Conservation (phyloP, 192 early-diverging fungal species). For the Backusella macrospora region DNA sequence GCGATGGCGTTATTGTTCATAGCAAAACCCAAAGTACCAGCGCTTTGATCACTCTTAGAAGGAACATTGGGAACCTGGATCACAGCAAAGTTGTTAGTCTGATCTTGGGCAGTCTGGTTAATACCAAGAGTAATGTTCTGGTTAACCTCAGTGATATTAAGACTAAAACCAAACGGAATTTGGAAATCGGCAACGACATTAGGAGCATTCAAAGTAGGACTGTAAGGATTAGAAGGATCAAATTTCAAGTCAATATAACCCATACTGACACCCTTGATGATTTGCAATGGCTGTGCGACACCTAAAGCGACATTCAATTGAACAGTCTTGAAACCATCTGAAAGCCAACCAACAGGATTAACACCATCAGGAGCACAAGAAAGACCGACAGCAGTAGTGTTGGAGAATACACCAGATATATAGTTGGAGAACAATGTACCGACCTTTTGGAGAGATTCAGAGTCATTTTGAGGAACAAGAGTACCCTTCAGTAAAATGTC, state of each 20-base stretch:
- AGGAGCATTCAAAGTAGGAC: conserved; percentile 49
- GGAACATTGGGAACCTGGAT: conserved; percentile 30
- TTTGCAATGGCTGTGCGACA: conserved; percentile 42
- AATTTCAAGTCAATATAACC: conserved; percentile 60
- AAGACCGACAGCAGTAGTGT: conserved; percentile 52
- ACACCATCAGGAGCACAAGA: conserved; percentile 53
- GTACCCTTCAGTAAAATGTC: conserved; percentile 56
- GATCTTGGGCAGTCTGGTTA: conserved; percentile 28
- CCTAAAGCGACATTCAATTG: conserved; percentile 53
- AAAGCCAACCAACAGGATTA: conserved; percentile 53
- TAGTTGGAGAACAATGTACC: conserved; percentile 57
- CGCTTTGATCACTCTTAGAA: conserved; percentile 44
- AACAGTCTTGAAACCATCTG: conserved; percentile 53
- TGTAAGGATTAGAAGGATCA: conserved; percentile 46
- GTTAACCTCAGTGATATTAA: conserved; percentile 59
- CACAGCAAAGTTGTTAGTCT: conserved; percentile 32
- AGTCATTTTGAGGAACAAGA: conserved; percentile 52
- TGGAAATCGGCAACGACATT: conserved; percentile 50
- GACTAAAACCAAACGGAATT: conserved; percentile 65
- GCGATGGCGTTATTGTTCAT: conserved; percentile 49
- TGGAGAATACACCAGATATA: conserved; percentile 49
- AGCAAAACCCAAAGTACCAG: conserved; percentile 53
- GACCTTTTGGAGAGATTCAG: conserved; percentile 47
- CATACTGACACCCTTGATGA: conserved; percentile 56
- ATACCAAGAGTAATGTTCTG: conserved; percentile 53